phyloP scores from a whole-genome alignment of 2,329 filamentous ascomycete species.

The Seiridium cupressi region DNA sequence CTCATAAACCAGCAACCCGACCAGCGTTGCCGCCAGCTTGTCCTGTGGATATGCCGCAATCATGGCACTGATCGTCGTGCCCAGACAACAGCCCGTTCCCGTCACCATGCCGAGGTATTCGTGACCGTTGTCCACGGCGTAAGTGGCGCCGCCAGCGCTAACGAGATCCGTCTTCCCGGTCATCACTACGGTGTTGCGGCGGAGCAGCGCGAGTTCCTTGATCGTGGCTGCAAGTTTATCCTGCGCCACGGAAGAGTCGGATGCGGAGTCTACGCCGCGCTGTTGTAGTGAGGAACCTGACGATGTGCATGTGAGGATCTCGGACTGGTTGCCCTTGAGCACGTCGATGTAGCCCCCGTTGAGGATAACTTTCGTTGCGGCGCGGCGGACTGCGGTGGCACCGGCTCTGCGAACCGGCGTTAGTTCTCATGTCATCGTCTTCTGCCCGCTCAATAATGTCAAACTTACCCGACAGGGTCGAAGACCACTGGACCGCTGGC shows the following conservation, averaged over 20 bases:
- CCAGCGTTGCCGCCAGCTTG: conserved; percentile 69
- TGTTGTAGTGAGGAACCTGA: conserved; percentile 50
- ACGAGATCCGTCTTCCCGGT: conserved; percentile 78
- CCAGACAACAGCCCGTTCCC: conserved; percentile 81
- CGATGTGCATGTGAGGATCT: conserved; percentile 73
- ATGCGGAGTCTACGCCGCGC: conserved; percentile 79
- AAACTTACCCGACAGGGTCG: conserved; percentile 77
- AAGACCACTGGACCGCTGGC: conserved; percentile 74
- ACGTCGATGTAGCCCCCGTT: conserved; percentile 75
- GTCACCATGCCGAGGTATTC: conserved; percentile 68
- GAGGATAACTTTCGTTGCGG: conserved; percentile 70
- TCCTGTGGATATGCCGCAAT: conserved; percentile 62
- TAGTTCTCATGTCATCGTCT: no score
- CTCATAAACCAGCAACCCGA: conserved; percentile 76
- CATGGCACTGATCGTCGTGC: conserved; percentile 76
- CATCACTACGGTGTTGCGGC: conserved; percentile 74
- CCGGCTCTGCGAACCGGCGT: conserved; percentile 54
- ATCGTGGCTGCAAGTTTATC: conserved; percentile 63
- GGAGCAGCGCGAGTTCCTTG: conserved; percentile 61
- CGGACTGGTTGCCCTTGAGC: conserved; percentile 92
- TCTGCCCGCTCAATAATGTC: background rate
- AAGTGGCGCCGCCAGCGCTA: conserved; percentile 68
- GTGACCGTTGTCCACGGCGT: conserved; percentile 76
- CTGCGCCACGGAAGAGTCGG: conserved; percentile 39
- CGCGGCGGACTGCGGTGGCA: conserved; percentile 71